phyloP scores from a whole-genome alignment of 2,329 filamentous ascomycete genomes.

The Neonectria hederae region DNA sequence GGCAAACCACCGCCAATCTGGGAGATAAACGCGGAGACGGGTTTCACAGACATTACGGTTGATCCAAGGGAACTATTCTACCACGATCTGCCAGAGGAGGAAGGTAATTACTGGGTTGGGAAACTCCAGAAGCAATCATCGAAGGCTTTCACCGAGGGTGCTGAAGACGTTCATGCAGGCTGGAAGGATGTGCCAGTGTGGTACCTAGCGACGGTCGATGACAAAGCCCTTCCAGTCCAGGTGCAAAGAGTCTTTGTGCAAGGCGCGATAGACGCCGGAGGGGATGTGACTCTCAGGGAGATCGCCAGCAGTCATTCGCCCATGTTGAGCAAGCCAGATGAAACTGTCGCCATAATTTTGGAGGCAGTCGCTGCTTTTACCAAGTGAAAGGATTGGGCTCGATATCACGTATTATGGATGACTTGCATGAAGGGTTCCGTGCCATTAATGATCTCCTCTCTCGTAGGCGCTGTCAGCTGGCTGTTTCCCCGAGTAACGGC shows the following conservation, averaged over 20 bases:
- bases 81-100: conserved; percentile 57
- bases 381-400: background rate
- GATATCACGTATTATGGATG: too few relatives aligned
- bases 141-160: conserved; percentile 56
- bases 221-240: conserved; percentile 51
- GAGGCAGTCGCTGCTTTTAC: conserved; percentile 37
- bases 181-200: conserved; percentile 59
- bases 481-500: too few relatives aligned
- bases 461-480: too few relatives aligned
- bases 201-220: conserved; percentile 56
- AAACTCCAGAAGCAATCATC: conserved; percentile 54
- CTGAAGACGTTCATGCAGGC: conserved; percentile 54
- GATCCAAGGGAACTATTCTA: conserved; percentile 57
- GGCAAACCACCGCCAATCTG: conserved; percentile 55
- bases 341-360: conserved; percentile 49
- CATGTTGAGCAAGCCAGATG: conserved; percentile 56
- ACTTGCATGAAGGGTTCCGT: too few relatives aligned
- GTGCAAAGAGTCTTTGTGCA: conserved; percentile 51
- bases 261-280: conserved; percentile 51
- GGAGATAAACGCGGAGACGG: conserved; percentile 51
- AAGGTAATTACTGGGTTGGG: conserved; percentile 53
- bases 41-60: conserved; percentile 52
- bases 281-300: conserved; percentile 50
- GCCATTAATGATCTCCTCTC: background rate
- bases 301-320: conserved; percentile 59